phyloP scores from a whole-genome alignment of 768 basidiomycete genomes.

The Cyathus striatus region DNA sequence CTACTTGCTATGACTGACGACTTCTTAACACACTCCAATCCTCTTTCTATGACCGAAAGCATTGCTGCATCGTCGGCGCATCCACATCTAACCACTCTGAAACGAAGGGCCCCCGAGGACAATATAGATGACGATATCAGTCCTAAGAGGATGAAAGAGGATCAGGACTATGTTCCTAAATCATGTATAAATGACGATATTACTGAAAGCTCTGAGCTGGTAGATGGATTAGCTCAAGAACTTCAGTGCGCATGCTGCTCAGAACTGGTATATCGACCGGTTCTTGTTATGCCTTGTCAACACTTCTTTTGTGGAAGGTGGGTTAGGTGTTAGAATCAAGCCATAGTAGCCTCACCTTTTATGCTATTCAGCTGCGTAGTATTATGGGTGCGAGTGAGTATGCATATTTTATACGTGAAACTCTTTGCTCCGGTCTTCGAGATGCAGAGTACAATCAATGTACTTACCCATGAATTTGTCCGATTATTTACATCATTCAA shows the following conservation, averaged over 20 bases:
- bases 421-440: too few species aligned
- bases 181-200: not conserved
- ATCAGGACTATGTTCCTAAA: slow-evolving; percentile 16
- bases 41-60: too few species aligned
- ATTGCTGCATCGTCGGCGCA: too few species aligned
- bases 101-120: slow-evolving; percentile 67
- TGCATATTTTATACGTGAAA: too few species aligned
- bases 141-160: slow-evolving; percentile 60
- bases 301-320: slow-evolving; percentile 92
- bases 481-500: too few species aligned
- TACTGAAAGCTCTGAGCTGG: slow-evolving; percentile 26
- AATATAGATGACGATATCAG: slow-evolving; percentile 37
- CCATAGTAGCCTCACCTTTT: too few species aligned
- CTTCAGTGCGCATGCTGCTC: slow-evolving; percentile 85
- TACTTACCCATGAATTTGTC: too few species aligned
- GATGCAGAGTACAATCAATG: too few species aligned
- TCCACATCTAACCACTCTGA: slow-evolving; percentile 34
- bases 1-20: too few species aligned
- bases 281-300: slow-evolving; percentile 79
- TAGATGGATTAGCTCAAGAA: slow-evolving; percentile 65
- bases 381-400: not conserved
- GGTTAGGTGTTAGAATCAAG: too few species aligned
- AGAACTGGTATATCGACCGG: slow-evolving; percentile 76
- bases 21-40: too few species aligned
- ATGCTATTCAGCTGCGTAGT: too few species aligned